A percentile compares a stretch with the other conserved stretches of the same genome.
These are phyloP conservation scores for Saccharomycopsis capsularis DNA, from an alignment of 805 yeast genomes.

Conservation along the genomic window DNA sequence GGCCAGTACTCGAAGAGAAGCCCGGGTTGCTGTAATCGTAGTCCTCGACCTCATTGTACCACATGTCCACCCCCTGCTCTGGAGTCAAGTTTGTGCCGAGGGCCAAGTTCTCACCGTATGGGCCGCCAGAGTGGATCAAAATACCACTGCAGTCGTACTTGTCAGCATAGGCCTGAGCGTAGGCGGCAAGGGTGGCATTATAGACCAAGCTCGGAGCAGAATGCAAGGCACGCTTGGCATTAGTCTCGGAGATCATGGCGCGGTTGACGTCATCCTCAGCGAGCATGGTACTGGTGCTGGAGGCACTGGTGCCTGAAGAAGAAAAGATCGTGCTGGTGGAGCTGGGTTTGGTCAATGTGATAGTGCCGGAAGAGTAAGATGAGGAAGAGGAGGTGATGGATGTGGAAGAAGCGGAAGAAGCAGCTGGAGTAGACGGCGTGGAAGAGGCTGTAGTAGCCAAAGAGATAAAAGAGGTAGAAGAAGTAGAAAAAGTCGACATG, in stretches of 20 bases:
- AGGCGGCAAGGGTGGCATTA: constrained; percentile 43
- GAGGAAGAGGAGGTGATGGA: constrained; percentile 20
- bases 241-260: constrained; percentile 52
- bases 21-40: constrained; percentile 52
- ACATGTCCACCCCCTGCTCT: constrained; percentile 51
- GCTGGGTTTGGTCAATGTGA: constrained; percentile 19
- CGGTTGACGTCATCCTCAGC: constrained; percentile 23
- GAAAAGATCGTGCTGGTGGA: constrained; percentile 18
- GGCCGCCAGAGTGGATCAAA: constrained; percentile 57
- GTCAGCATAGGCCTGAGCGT: constrained; percentile 53
- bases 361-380: constrained; percentile 18
- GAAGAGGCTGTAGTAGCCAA: constrained; percentile 23
- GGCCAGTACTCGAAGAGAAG: constrained; percentile 49
- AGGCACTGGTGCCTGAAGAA: constrained; percentile 19
- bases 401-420: constrained; percentile 22
- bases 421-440: constrained; percentile 25
- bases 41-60: constrained; percentile 59
- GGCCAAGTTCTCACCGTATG: constrained; percentile 74
- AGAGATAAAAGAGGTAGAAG: constrained; percentile 23
- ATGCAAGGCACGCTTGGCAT: constrained; percentile 48
- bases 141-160: constrained; percentile 49
- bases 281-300: constrained; percentile 24
- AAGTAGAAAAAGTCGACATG: background rate
- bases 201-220: constrained; percentile 46
- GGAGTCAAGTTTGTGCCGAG: constrained; percentile 49